Evolutionary conservation across 495 filamentous ascomycete genomes (phyloP).

Genomic region (Podospora didyma): DNA sequence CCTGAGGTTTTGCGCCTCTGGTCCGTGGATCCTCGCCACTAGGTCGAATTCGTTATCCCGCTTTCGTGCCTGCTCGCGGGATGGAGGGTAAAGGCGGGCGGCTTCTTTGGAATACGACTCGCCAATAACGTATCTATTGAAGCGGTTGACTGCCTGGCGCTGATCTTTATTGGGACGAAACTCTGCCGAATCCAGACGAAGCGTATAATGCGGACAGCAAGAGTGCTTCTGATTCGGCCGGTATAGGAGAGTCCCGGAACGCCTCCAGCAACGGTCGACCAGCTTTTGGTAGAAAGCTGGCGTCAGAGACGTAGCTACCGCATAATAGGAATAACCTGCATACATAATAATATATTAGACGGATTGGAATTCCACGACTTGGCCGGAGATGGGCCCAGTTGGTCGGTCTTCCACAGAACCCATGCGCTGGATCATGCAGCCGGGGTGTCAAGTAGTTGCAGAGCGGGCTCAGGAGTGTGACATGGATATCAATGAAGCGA

Average conservation of each 20-base stretch:
- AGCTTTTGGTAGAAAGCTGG: constrained; percentile 75
- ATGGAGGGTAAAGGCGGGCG: constrained; percentile 68
- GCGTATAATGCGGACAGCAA: constrained; percentile 95
- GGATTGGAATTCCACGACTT: not conserved
- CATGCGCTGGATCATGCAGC: constrained; percentile 4
- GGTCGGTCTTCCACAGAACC: not conserved
- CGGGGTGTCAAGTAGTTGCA: not conserved
- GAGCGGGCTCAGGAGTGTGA: not conserved
- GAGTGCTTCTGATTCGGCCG: constrained; percentile 77
- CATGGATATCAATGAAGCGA: not conserved
- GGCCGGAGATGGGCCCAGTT: not conserved
- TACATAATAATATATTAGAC: constrained; percentile 9
- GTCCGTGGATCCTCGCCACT: constrained; percentile 65
- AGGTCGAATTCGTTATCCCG: constrained; percentile 75
- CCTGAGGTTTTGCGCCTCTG: constrained; percentile 51
- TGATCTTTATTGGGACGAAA: constrained; percentile 78
- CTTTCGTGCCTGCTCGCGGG: constrained; percentile 73
- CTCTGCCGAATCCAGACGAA: constrained; percentile 69
- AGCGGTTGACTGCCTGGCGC: constrained; percentile 80
- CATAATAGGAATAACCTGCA: constrained; percentile 81
- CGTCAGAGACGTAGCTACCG: constrained; percentile 61
- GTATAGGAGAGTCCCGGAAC: constrained; percentile 82
- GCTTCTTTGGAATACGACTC: constrained; percentile 70
- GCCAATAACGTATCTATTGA: constrained; percentile 82
- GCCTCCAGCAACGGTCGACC: constrained; percentile 85